These are phyloP conservation scores for Pleurotus sapidus DNA, from an alignment of 768 basidiomycete genomes.

Conservation along the genomic window DNA sequence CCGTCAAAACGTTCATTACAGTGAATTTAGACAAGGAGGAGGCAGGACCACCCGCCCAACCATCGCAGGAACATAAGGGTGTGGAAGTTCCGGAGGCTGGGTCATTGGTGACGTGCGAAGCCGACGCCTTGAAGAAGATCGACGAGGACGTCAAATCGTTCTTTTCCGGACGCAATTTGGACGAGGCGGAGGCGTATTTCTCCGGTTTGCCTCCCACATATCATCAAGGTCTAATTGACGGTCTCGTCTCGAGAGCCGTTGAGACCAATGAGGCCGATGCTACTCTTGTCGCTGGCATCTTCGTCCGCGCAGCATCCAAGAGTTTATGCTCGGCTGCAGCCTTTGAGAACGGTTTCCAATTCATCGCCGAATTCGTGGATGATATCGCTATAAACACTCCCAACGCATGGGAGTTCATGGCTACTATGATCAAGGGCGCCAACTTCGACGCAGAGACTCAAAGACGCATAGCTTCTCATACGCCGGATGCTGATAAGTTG, in stretches of 20 bases:
- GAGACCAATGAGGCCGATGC: constrained; percentile 84
- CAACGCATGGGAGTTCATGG: constrained; percentile 75
- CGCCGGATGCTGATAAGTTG: constrained; percentile 57
- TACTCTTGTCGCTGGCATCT: constrained; percentile 72
- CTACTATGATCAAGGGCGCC: constrained; percentile 71
- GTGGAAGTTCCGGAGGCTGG: constrained; percentile 41
- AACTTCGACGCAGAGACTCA: constrained; percentile 61
- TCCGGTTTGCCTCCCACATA: constrained; percentile 62
- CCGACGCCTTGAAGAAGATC: constrained; percentile 71
- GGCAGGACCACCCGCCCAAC: constrained; percentile 34
- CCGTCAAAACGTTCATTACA: constrained; percentile 64
- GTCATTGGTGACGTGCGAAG: constrained; percentile 55
- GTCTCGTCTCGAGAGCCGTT: constrained; percentile 69
- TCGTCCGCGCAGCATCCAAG: constrained; percentile 59
- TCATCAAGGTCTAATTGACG: constrained; percentile 67
- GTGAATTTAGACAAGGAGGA: constrained; percentile 71
- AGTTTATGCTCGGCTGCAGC: constrained; percentile 52
- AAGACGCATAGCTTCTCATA: constrained; percentile 57
- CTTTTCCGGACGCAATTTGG: constrained; percentile 77
- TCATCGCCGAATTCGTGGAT: constrained; percentile 74
- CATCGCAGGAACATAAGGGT: constrained; percentile 46
- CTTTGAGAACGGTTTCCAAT: constrained; percentile 74
- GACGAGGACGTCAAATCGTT: constrained; percentile 83
- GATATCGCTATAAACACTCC: constrained; percentile 92
- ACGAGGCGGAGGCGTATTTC: constrained; percentile 89